phyloP scores from a whole-genome alignment of 345 rosid species.

The Acer saccharum region DNA sequence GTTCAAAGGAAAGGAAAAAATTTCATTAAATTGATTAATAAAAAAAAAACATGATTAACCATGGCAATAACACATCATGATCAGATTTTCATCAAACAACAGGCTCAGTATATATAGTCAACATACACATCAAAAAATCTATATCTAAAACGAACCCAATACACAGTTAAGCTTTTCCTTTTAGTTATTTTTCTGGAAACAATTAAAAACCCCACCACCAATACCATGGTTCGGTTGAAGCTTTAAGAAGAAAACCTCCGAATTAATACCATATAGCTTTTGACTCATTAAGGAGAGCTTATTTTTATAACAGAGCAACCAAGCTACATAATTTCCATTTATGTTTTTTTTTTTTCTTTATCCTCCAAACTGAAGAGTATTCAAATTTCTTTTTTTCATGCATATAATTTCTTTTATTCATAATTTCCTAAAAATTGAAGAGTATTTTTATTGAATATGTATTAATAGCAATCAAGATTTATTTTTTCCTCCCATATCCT shows the following conservation, averaged over 20 bases:
- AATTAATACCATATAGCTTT: neutral
- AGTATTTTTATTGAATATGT: no score
- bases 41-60: neutral
- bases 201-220: neutral
- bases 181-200: constrained; percentile 5
- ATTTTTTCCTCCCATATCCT: no score
- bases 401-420: no score
- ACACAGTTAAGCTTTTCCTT: neutral
- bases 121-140: neutral
- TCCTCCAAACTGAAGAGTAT: no score
- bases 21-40: neutral
- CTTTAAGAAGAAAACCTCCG: neutral
- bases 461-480: no score
- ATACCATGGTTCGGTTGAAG: neutral
- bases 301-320: neutral
- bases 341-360: neutral
- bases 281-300: neutral
- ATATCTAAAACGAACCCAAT: neutral
- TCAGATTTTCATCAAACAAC: neutral
- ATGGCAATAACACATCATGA: neutral
- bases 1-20: neutral
- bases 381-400: no score
- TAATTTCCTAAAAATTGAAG: no score
- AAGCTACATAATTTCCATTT: neutral
- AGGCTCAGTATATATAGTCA: neutral